Percentiles rank a stretch among this genome's conserved stretches.
Conservation (phyloP, 2,329 filamentous ascomycete species). For the Ophiostoma sp. region DNA sequence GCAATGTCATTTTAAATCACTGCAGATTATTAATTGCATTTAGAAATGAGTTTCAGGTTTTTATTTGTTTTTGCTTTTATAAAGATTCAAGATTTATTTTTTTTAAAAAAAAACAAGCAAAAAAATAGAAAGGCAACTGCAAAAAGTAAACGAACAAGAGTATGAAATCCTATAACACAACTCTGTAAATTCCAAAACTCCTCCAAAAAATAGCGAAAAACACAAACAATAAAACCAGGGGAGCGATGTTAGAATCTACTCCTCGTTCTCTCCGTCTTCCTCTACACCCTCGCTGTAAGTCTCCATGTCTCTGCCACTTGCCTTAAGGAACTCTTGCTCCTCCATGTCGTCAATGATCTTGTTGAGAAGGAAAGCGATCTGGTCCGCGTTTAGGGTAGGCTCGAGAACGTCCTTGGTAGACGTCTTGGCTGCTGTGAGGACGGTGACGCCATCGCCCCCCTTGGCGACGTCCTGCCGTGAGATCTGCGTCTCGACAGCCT, state of each 20-base stretch:
- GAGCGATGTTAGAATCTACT: not conserved
- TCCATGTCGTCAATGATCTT: not conserved
- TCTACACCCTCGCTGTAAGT: not conserved
- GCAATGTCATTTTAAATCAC: not conserved
- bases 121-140: not conserved
- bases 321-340: not conserved
- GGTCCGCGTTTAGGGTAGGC: not conserved
- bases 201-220: too few species aligned
- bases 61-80: too few species aligned
- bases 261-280: not conserved
- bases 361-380: not conserved
- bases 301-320: not conserved
- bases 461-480: not conserved
- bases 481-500: not conserved
- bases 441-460: slow-evolving; percentile 9
- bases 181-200: too few species aligned
- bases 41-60: too few species aligned
- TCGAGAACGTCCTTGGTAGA: not conserved
- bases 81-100: not conserved
- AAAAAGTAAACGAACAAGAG: not conserved
- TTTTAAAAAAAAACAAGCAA: not conserved
- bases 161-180: too few species aligned
- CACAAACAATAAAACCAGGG: too few species aligned
- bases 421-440: not conserved
- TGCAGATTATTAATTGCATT: too few species aligned